Base-by-base conservation (phyloP, 768 basidiomycete genomes). In the Pleurotus citrinopileatus region DNA sequence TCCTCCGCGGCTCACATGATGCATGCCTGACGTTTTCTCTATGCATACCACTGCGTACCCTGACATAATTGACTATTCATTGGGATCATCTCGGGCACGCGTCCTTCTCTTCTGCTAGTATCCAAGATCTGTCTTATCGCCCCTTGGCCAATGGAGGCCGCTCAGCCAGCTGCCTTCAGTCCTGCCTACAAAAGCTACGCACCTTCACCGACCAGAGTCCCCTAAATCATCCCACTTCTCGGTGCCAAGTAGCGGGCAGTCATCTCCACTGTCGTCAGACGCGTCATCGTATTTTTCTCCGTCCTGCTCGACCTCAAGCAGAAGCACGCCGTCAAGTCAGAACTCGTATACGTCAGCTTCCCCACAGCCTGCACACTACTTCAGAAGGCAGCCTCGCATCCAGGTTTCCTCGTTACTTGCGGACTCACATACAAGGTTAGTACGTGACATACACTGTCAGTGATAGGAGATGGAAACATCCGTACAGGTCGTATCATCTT, bases 401-500 rank as follows among this genome's bases (percentile, higher is more conserved):
- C 80, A 79, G 61, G 77, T 80, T 36, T 76, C 83, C 15, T 84
- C 83, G 40, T 75, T 86, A 52, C 69, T 86, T 32, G 70, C 80
- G 19, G 78, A 82, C 52, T 68, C 77, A 52, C 80, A 77, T 57
- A 76, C 71, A 52, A 80, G 81, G 84, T 83, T 67, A 60, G 69
- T 64, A 50, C 50, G 52, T 61, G 55, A 57, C 45, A 50, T 47
- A 55, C 47, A 17, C 27, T 46, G 9, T 52, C 48, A 25, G 25
- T 52, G 13, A 45, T 53, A 38, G 44, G 36, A 13, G 43, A 19
- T 22, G 15, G 5, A 17, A 12, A 23, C 52, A 20, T 13, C 28
- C 15, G 17, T 32, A 37, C 61, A 85, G 84, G 69, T 73, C 82
- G 0, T 96, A 94, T 66, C 81, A 87, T 44, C 84, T 97, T 15